These are phyloP conservation scores for Kodamaea alishanica DNA, from an alignment of 1,139 yeast genomes.

Conservation along the genomic window DNA sequence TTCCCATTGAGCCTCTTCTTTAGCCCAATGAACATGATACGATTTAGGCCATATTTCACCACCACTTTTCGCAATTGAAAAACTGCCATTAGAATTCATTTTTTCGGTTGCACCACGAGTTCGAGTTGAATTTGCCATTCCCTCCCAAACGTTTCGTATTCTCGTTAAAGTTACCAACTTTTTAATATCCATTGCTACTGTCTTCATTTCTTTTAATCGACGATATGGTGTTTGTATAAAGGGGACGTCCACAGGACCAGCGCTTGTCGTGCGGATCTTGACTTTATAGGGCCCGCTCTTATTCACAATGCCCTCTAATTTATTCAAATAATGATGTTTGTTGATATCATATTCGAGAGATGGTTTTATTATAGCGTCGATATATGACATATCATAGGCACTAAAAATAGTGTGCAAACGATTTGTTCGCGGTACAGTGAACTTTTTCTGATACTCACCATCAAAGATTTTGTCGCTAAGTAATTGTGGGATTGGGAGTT, in stretches of 20 bases:
- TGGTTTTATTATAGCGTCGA: constrained; percentile 36
- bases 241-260: constrained; percentile 33
- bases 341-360: constrained; percentile 37
- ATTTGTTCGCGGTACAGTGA: constrained; percentile 23
- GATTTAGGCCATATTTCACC: constrained; percentile 30
- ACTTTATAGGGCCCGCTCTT: constrained; percentile 40
- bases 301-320: constrained; percentile 20
- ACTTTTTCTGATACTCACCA: constrained; percentile 5
- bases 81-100: constrained; percentile 24
- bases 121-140: no score
- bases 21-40: constrained; percentile 27
- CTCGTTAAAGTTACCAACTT: constrained; percentile 25
- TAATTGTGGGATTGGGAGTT: constrained; percentile 33
- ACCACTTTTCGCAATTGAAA: constrained; percentile 26
- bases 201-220: constrained; percentile 17
- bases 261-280: constrained; percentile 25
- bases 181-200: constrained; percentile 33
- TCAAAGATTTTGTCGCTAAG: constrained; percentile 23
- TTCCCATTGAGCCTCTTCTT: constrained; percentile 40
- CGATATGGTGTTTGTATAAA: constrained; percentile 29
- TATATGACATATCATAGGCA: constrained; percentile 34
- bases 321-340: constrained; percentile 22
- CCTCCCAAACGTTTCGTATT: constrained; percentile 28
- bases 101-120: constrained; percentile 8
- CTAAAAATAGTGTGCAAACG: constrained; percentile 15